Evolutionary conservation across 768 basidiomycete species (phyloP).

Genomic region (Lentinula lateritia): DNA sequence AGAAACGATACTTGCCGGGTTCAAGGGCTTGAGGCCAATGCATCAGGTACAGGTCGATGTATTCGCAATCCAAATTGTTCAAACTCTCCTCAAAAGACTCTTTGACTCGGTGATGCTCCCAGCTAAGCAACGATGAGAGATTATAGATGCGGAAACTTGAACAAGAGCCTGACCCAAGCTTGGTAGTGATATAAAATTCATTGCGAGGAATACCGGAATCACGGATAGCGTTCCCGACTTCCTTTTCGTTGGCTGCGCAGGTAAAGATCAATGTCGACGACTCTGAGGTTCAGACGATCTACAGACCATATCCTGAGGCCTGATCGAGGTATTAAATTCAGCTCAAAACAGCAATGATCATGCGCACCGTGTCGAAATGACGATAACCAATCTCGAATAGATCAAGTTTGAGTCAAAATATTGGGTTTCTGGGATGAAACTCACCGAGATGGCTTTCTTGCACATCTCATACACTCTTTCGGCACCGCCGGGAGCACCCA

Average conservation of each 20-base stretch:
- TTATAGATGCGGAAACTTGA: too few species aligned
- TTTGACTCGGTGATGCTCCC: neutral
- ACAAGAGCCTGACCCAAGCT: conserved; percentile 14
- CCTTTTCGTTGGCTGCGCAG: conserved; percentile 36
- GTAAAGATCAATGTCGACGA: neutral
- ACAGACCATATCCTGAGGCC: neutral
- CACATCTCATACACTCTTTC: conserved; percentile 35
- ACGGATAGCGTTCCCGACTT: conserved; percentile 39
- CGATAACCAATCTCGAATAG: conserved; percentile 4
- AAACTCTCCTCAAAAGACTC: neutral
- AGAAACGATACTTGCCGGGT: neutral
- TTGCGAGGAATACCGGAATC: conserved; percentile 37
- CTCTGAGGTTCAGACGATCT: too few species aligned
- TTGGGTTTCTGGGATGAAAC: neutral
- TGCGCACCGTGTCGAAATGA: conserved; percentile 7
- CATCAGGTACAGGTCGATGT: conserved; percentile 34
- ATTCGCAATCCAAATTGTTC: conserved; percentile 15
- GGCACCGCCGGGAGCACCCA: conserved; percentile 29
- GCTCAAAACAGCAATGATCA: neutral
- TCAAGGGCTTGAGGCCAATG: conserved; percentile 20
- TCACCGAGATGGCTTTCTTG: conserved; percentile 27
- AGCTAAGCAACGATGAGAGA: too few species aligned
- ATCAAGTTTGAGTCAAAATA: neutral
- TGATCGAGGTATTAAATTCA: neutral
- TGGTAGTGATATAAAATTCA: conserved; percentile 48